Base-by-base conservation (phyloP, 352 stramenopile genomes). In the Globisporangium polare region DNA sequence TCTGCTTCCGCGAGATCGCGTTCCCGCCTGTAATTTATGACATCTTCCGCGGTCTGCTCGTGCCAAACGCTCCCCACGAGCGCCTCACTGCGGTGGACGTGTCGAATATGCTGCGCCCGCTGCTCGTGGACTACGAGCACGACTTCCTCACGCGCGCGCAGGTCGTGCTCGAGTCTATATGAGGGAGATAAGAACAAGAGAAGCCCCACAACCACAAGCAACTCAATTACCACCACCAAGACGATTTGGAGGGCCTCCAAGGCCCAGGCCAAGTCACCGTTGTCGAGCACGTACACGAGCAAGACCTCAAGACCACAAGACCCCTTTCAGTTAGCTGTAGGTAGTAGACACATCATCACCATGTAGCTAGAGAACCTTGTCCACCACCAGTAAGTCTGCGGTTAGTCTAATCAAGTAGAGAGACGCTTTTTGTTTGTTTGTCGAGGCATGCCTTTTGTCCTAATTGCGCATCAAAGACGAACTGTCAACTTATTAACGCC, bases 21-120 rank as follows among this genome's bases (percentile, higher is more conserved):
- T 90, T 92, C 67, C 83, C 78, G n/a, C 76, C 75, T 18, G 60
- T 83, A 67, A 79, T 90, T 68, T 90, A 90, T 74, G 75, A 89
- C 53, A 78, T 90, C 56, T 88, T 92, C 53, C 65, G 74, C 42
- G 75, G 78, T 3, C 60, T 92, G 54, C 67, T 92, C 51, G 70
- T 86, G 17, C 47, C 62, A 5, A 74, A 89, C 22, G 63, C 65
- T 8, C 83, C 83, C 15, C 65, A 58, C 17, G 71, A 78, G n/a
- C 79, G 83, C 50, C 75, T 90, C 61, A 77, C 80, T 24, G 83
- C 83, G 7, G 66, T 78, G 35, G 72, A 58, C 2, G 74, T 86
- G n/a, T 74, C 69, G 1, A 68, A 74, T 20, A 68, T 84, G 69
- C 77, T 92, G 20, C 66, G 72, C 20, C 79, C 79, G 58, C 72